Evolutionary conservation across 164 flowering plant species (phyloP).

Genomic region (Vitis amurensis): DNA sequence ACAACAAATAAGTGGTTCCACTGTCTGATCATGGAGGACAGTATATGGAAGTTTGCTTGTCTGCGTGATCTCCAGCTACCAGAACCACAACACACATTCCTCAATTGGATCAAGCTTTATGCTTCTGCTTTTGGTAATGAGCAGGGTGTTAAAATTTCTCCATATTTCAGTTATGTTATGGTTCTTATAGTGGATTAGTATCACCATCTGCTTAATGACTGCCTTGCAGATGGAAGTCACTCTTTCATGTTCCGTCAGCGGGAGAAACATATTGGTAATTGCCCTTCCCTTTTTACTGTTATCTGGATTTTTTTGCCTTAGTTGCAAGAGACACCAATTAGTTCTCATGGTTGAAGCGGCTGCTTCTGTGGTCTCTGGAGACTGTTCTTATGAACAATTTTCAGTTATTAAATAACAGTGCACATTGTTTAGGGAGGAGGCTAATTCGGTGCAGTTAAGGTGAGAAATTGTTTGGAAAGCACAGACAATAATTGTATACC

Average conservation of each 20-base stretch:
- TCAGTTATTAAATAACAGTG: too few relatives aligned
- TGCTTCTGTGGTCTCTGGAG: too few relatives aligned
- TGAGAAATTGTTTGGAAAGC: too few relatives aligned
- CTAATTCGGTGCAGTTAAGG: too few relatives aligned
- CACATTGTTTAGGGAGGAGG: too few relatives aligned
- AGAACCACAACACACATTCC: conserved; percentile 41
- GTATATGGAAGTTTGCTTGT: conserved; percentile 79
- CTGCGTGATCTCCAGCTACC: conserved; percentile 87
- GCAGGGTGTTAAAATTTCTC: background rate
- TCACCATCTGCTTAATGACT: background rate
- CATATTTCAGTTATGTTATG: background rate
- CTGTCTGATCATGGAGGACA: conserved; percentile 53
- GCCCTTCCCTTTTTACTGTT: background rate
- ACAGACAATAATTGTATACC: too few relatives aligned
- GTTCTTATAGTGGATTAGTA: background rate
- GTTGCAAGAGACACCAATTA: background rate
- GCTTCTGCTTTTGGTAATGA: conserved; percentile 68
- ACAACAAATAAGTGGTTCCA: conserved; percentile 69
- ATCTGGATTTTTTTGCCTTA: background rate
- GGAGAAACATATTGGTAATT: conserved; percentile 87
- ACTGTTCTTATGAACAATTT: too few relatives aligned
- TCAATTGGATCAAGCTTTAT: conserved; percentile 75
- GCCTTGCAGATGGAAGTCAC: conserved; percentile 83
- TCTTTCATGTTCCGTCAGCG: conserved; percentile 64
- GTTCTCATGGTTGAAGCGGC: too few relatives aligned